Base-by-base conservation (phyloP, 2,329 filamentous ascomycete species). In the Nothopassalora personata region DNA sequence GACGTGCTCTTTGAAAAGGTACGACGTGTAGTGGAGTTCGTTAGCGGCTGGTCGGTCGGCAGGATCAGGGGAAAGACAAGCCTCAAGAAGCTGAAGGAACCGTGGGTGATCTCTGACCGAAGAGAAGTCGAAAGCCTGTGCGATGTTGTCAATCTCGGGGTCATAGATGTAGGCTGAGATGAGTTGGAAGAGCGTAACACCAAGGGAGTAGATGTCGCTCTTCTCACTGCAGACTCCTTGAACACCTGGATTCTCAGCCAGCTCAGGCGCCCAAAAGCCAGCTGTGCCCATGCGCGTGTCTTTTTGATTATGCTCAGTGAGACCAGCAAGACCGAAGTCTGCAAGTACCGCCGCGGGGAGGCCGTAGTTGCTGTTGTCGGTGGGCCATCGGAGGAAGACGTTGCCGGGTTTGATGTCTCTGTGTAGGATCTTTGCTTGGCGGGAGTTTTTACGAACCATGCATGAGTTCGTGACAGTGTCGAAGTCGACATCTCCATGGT, bases 141-240 rank as follows among this genome's bases (percentile, higher is more conserved):
- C 10, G 50, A 60, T 56, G n/a, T 34, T 36, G 36, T 48, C 18
- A 10, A 33, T 15, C n/a, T 48, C 48, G 4, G 48, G 49, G 9
- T 30, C 7, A 18, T 57, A 60, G 4, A 11, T 28, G 3, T 19
- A 7, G 1, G 52, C 19, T 33, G 57, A 60, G 33, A 66, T 53
- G 8, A 70, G 56, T 27, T 61, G 49, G 34, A 60, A 66, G 13
- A 71, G 59, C 15, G 64, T 64, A 18, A 62, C 58, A 3, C 64
- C 69, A 31, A 70, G 62, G 18, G 57, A 54, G 39, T 66, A 71
- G 33, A 71, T 62, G 48, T 70, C 68, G 23, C 60, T 52, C 1
- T 59, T 64, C 18, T 48, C 46, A 15, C 60, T 68, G 45, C 61
- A 64, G 47, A 68, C 59, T 13, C 58, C 47, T 36, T 6, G 6